A percentile compares a stretch with the other conserved stretches of the same genome.
phyloP scores from a whole-genome alignment of 495 filamentous ascomycete species.

The Apiosordaria backusii region DNA sequence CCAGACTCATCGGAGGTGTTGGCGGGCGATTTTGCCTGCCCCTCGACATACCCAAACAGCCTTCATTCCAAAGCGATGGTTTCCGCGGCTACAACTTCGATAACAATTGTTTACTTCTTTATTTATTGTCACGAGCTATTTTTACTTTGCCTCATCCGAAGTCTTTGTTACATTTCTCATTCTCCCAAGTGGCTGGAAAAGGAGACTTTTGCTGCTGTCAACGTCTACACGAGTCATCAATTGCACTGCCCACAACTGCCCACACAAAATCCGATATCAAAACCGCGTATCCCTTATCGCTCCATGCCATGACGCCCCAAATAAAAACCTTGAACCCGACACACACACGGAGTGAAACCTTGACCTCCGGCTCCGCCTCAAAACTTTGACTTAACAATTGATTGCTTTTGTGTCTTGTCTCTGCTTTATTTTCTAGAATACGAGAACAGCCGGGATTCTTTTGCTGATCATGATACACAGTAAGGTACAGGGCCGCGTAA shows the following conservation, averaged over 20 bases:
- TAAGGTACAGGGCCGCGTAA: background rate
- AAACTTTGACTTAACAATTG: no score
- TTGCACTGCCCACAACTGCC: background rate
- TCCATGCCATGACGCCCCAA: background rate
- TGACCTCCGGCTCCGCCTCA: background rate
- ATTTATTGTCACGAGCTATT: background rate
- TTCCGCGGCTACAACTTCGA: background rate
- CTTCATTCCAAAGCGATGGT: background rate
- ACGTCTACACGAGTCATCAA: background rate
- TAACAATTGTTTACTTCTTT: background rate
- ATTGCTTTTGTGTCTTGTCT: background rate
- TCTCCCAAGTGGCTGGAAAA: background rate
- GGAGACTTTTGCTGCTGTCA: background rate
- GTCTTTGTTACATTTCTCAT: background rate
- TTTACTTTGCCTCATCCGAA: background rate
- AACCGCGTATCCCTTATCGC: background rate
- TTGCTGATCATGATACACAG: background rate
- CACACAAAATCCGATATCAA: background rate
- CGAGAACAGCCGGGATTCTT: no score
- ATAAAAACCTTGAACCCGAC: background rate
- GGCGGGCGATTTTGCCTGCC: background rate
- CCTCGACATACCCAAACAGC: background rate
- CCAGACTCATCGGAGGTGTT: background rate
- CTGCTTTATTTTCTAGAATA: background rate
- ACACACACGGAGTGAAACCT: background rate